Base-by-base conservation (phyloP, 345 rosid species). In the Eutrema japonicum region DNA sequence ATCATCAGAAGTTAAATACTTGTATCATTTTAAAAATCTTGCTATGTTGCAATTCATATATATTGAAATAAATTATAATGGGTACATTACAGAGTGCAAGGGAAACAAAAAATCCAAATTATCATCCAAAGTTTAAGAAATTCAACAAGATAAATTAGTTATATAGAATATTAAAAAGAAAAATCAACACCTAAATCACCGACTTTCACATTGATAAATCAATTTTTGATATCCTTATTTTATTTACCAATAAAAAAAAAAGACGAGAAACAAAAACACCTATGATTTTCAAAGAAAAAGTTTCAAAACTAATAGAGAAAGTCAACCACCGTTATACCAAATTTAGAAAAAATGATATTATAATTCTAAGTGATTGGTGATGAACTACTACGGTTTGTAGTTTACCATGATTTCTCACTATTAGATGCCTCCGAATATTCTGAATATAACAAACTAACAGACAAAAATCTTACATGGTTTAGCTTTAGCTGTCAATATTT, bases 311-410 rank as follows among this genome's bases (percentile, higher is more conserved):
- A 12, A 52, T 3, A 11, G 22, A 41, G n/a, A 53, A 62, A 76
- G 75, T 76, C 75, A 76, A 63, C 66, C 3, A 70, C 66, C 14
- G 75, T 63, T 76, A 64, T 49, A 76, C 61, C 61, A 76, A 55
- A 76, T 64, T 30, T 48, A 46, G 41, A 76, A 18, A 76, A 18
- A 47, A 70, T 70, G 40, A 54, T 30, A 58, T 47, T 8, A 54
- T 35, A 49, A 52, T 61, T 60, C 4, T 3, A 47, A 47, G 63
- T 61, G 56, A 61, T 37, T 69, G 51, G 63, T 32, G 43, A 55
- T 33, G 37, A 69, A 54, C 70, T 16, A 70, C 29, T 47, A 43
- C 32, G 33, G 36, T 43, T 49, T 56, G 47, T 67, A 58, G 45
- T 41, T 51, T 52, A 53, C 64, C 32, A 68, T 53, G 41, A 60